A percentile compares a stretch with the other conserved stretches of the same genome.
phyloP scores from a whole-genome alignment of 2,329 filamentous ascomycete genomes.

The Ophiostoma angusticollis region DNA sequence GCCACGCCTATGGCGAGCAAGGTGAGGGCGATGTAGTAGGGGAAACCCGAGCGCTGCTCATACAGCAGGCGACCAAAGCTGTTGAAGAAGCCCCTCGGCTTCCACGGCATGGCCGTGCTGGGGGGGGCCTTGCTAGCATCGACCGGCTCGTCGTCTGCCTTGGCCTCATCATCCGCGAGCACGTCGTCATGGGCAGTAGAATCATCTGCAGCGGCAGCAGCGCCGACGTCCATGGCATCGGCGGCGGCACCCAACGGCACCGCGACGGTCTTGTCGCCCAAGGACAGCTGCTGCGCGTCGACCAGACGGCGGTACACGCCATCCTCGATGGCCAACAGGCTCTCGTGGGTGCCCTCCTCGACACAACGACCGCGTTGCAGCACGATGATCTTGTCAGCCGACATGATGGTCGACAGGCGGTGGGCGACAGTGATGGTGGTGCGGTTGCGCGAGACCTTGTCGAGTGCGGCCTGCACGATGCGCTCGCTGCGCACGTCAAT shows the following conservation, averaged over 20 bases:
- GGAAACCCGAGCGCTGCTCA: constrained; percentile 41
- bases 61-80: constrained; percentile 45
- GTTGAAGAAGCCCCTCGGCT: constrained; percentile 28
- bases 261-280: constrained; percentile 24
- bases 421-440: constrained; percentile 89
- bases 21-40: constrained; percentile 35
- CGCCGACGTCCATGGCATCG: neutral
- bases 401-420: constrained; percentile 57
- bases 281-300: constrained; percentile 42
- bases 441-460: constrained; percentile 47
- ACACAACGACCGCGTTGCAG: constrained; percentile 55
- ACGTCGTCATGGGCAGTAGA: neutral
- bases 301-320: constrained; percentile 57
- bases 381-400: constrained; percentile 68
- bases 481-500: constrained; percentile 55
- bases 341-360: constrained; percentile 63
- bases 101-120: constrained; percentile 18
- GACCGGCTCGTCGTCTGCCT: constrained; percentile 18
- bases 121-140: constrained; percentile 31
- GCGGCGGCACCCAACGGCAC: neutral
- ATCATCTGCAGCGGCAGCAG: too few species aligned
- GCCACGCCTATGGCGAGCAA: constrained; percentile 16
- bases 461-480: constrained; percentile 50
- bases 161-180: neutral
- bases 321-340: constrained; percentile 43